Percentiles rank a stretch among this genome's conserved stretches.
Evolutionary conservation across 441 rosid genomes (phyloP).

Genomic region (Populus hybrid): DNA sequence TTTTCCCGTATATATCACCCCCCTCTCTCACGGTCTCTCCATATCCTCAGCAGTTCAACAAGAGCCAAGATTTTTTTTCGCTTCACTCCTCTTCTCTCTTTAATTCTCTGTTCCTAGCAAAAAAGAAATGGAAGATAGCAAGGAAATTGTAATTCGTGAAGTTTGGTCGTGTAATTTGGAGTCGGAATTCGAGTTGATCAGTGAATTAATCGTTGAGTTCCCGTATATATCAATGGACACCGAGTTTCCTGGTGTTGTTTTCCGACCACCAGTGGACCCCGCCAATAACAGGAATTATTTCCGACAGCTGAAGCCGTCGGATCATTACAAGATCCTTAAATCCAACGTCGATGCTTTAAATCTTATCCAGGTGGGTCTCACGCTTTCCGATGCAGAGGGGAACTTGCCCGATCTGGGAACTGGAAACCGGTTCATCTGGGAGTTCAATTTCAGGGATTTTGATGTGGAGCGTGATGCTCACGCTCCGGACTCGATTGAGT

Average conservation of each 20-base stretch:
- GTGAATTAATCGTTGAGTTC: constrained; percentile 48
- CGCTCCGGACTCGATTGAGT: constrained; percentile 75
- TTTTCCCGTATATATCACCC: not conserved
- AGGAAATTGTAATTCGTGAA: constrained; percentile 45
- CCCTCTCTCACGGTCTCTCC: not conserved
- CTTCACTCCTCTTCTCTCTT: not conserved
- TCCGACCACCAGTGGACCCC: constrained; percentile 30
- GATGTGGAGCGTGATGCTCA: constrained; percentile 59
- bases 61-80: not conserved
- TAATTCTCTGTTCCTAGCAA: not conserved
- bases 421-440: constrained; percentile 63
- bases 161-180: constrained; percentile 79
- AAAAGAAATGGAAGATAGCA: not conserved
- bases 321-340: constrained; percentile 67
- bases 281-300: not conserved
- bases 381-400: constrained; percentile 76
- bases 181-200: constrained; percentile 60
- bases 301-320: constrained; percentile 36
- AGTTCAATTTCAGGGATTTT: constrained; percentile 79
- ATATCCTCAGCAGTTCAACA: not conserved
- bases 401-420: constrained; percentile 62
- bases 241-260: constrained; percentile 78
- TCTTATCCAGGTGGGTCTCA: constrained; percentile 85
- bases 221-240: constrained; percentile 90
- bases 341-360: constrained; percentile 77